Evolutionary conservation across 2,329 filamentous ascomycete species (phyloP), one percentile per base, ranked within the genome.

Genomic region (Phialemonium atrogriseum): DNA sequence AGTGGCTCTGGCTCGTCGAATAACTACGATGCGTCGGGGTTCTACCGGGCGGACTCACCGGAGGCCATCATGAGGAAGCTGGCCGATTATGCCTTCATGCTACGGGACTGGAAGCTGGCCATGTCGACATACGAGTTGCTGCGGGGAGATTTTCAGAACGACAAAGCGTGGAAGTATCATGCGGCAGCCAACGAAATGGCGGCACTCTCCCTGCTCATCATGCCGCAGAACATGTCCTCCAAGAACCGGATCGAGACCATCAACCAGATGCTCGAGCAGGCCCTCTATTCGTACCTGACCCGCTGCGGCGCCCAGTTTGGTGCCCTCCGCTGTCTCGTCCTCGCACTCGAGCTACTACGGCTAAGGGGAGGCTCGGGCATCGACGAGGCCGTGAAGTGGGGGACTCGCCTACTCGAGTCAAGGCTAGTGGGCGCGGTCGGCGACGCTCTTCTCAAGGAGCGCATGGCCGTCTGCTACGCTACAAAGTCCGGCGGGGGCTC

Each of bases 131-230:
- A 95, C 52, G 89, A 98, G 35, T 71, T 98, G 5, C 62, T 98
- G 7, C 77, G 86, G 32, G 74, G 80, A 7, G 93, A 98, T 54
- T 98, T 89, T 55, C 80, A 77, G 50, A 91, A 91, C 51, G 88
- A 95, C 53, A 96, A 96, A 56, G 93, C 91, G 1, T 98, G 91
- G 91, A 85, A 77, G 46, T 84, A 96, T 50, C 86, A 95, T 52
- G 91, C 91, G 0, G 89, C 84, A 4, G 82, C 84, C 2, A 89
- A 94, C 54, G 91, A 98, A 62, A 96, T 98, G 89, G 81, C 84
- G 18, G 88, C 85, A 5, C 62, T 95, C 10, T 85, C 84, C 47
- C 74, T 85, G 24, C 71, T 98, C 20, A 70, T 98, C 38, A 79
- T 81, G 47, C 78, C 84, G 1, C 74, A 83, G 38, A 70, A 72